A percentile compares a stretch with the other conserved stretches of the same genome.
Evolutionary conservation across 495 filamentous ascomycete genomes (phyloP).

Genomic region (Penicillium paradoxum): DNA sequence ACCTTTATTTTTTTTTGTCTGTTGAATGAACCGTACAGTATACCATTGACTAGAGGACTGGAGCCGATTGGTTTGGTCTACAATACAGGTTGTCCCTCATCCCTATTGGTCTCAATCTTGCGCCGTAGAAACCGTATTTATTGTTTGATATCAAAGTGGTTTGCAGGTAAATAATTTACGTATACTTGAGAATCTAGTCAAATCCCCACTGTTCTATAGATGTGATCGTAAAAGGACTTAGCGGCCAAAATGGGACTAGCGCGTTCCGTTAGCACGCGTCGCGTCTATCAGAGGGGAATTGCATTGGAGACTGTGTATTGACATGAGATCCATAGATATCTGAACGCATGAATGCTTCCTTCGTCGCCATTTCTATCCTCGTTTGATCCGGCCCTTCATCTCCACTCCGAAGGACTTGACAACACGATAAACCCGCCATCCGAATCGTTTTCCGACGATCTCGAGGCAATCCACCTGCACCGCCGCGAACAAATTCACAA

Average conservation of each 20-base stretch:
- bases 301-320: conserved; percentile 1
- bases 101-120: background rate
- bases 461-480: conserved; percentile 52
- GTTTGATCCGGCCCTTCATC: conserved; percentile 50
- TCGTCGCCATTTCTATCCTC: conserved; percentile 40
- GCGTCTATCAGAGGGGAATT: conserved; percentile 27
- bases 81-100: conserved; percentile 7
- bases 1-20: conserved; percentile 11
- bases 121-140: too few species aligned
- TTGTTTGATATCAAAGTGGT: too few species aligned
- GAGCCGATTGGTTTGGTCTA: conserved; percentile 10
- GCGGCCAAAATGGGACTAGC: conserved; percentile 32
- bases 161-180: too few species aligned
- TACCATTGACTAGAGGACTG: conserved; percentile 28
- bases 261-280: conserved; percentile 26
- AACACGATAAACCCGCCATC: conserved; percentile 23
- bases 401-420: conserved; percentile 41
- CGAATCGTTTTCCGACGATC: conserved; percentile 53
- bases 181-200: too few species aligned
- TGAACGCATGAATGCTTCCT: conserved; percentile 33
- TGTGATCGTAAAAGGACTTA: background rate
- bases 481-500: conserved; percentile 49
- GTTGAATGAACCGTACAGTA: conserved; percentile 27
- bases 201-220: too few species aligned
- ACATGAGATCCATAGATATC: conserved; percentile 11